Percentiles rank a stretch among this genome's conserved stretches.
phyloP scores from a whole-genome alignment of 257 asterid genomes.

The Cinchona pubescens region DNA sequence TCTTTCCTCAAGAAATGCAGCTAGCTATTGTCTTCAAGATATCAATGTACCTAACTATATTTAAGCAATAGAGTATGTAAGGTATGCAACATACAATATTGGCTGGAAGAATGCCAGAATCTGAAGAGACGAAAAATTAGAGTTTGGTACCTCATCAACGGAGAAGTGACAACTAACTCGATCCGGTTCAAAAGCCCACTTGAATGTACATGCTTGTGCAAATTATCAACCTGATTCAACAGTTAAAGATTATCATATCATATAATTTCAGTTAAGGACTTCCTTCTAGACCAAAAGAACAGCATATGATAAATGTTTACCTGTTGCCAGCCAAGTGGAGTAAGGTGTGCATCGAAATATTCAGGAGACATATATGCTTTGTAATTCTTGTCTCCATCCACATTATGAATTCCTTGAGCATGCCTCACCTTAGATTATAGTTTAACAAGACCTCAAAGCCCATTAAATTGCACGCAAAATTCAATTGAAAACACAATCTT shows the following conservation, averaged over 20 bases:
- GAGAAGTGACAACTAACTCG: constrained; percentile 85
- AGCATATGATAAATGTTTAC: not conserved
- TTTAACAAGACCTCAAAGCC: constrained; percentile 46
- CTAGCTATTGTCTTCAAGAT: not conserved
- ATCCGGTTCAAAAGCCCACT: constrained; percentile 73
- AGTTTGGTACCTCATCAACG: constrained; percentile 62
- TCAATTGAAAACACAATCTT: constrained; percentile 43
- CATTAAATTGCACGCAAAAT: constrained; percentile 35
- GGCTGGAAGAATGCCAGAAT: constrained; percentile 1
- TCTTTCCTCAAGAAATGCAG: not conserved
- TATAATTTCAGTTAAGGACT: not conserved
- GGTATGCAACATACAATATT: not conserved
- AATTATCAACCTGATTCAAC: constrained; percentile 72
- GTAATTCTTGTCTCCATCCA: constrained; percentile 74
- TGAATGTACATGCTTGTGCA: constrained; percentile 75
- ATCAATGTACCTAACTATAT: not conserved
- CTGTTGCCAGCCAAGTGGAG: constrained; percentile 92
- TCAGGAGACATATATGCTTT: constrained; percentile 73
- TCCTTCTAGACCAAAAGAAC: not conserved
- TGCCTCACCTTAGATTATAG: constrained; percentile 81
- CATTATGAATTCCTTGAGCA: constrained; percentile 91
- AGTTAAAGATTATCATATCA: constrained; percentile 14
- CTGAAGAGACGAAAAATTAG: not conserved
- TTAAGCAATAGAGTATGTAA: not conserved
- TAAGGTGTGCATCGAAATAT: constrained; percentile 88